Evolutionary conservation across 768 basidiomycete genomes (phyloP), one percentile per base, ranked within the genome.

Genomic region (Russula compacta): DNA sequence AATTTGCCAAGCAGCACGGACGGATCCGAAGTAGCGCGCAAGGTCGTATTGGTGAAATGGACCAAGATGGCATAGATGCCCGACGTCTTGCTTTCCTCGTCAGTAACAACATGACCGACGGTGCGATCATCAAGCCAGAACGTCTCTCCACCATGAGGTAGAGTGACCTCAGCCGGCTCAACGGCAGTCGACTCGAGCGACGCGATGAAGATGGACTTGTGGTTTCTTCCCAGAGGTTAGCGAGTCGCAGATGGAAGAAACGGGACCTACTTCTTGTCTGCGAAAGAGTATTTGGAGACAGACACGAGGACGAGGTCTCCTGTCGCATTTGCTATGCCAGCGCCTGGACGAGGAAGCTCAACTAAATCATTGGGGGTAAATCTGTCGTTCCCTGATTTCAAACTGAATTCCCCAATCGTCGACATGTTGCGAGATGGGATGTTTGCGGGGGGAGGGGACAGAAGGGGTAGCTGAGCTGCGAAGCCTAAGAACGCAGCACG

Each of bases 121-220:
- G 86, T 88, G 47, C 81, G 78, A 2, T 78, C 73, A 53, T 84
- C 80, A 12, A 93, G 77, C 91, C 91, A 93, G 74, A 93, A 92
- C 2, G 79, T 79, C 48, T 89, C 84, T 21, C 89, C 89, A 9
- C 83, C 87, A 51, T 83, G 81, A 24, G 80, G 74, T 40, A 91
- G 78, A 75, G 83, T 76, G 57, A 88, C 76, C 62, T 84, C 75
- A 42, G 85, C 69, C 1, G 83, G 78, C 57, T 77, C 70, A 12
- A 75, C 73, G 17, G 73, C 71, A 29, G 24, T 29, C 2, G 80
- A 77, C 56, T 81, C 81, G 58, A 90, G 74, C 33, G 86, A 77
- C 14, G 81, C 77, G 56, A 92, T 72, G 66, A 79, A 79, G 57
- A 91, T 76, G 10, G 81, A 83, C 69, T 86, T 90, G 72, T 81